These are phyloP conservation scores for Rauvolfia tetraphylla DNA, from an alignment of 257 asterid species.

Conservation along the genomic window DNA sequence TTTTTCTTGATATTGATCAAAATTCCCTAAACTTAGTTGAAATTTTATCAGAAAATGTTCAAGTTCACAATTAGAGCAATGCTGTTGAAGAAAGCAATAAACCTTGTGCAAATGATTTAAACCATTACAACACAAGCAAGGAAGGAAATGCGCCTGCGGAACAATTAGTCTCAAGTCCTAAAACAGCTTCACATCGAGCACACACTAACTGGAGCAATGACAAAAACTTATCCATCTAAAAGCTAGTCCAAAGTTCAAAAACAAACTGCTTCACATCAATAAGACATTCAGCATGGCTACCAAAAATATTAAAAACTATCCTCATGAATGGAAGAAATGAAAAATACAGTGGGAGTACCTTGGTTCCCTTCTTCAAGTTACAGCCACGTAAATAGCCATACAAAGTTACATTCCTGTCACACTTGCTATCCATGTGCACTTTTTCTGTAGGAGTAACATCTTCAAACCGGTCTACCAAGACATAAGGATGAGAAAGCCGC, in stretches of 20 bases:
- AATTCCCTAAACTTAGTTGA: background rate
- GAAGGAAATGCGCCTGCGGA: background rate
- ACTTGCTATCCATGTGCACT: constrained; percentile 62
- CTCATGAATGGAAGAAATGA: background rate
- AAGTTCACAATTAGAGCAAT: background rate
- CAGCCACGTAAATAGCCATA: constrained; percentile 97
- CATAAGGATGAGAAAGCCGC: constrained; percentile 93
- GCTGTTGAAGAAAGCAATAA: background rate
- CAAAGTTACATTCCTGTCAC: constrained; percentile 78
- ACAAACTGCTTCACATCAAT: background rate
- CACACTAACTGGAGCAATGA: background rate
- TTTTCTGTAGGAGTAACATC: constrained; percentile 91
- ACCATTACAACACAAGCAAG: background rate
- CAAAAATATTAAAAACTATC: background rate
- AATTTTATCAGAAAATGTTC: background rate
- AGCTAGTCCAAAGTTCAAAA: background rate
- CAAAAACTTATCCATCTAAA: background rate
- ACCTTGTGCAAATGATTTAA: background rate
- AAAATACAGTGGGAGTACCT: constrained; percentile 41
- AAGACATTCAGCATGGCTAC: background rate
- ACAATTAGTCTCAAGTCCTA: background rate
- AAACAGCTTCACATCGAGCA: background rate
- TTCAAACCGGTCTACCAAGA: constrained; percentile 91
- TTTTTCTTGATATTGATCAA: background rate
- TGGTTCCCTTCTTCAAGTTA: constrained; percentile 82